Base-by-base conservation (phyloP, 306 rosid genomes). In the Cucurbita argyrosperma region DNA sequence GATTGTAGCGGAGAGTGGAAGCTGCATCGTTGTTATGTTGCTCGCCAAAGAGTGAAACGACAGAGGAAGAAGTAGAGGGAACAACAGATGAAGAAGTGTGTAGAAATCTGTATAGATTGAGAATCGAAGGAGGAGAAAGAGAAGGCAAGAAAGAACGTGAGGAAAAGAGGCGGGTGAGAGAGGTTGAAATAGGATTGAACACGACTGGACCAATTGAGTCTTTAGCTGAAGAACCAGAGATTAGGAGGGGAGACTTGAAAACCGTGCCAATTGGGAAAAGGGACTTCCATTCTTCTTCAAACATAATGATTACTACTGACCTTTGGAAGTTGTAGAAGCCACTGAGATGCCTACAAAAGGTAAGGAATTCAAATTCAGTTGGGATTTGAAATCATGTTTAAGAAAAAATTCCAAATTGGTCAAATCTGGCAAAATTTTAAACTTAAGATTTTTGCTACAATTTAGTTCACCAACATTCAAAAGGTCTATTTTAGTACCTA, bases 31-130 rank as follows among this genome's bases (percentile, higher is more conserved):
- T 64, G 47, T 4, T 52, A 3, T 19, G 49, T 5, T 60, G 80
- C 21, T 84, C 40, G 30, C 85, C 77, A 10, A 77, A 58, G 63
- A 23, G 65, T 6, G 86, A 56, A 53, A 86, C 74, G 4, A 85
- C 2, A 23, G 87, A 73, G 54, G 95, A 87, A 19, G 88, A 81
- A 3, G 86, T 76, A 37, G 96, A 90, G 16, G 88, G 93, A 23
- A 72, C 84, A 23, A 86, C 42, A 5, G 81, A 52, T 9, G 80
- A 42, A 39, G 89, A 76, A 21, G 87, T 62, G 19, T 40, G 8
- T 10, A 83, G 88, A 76, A 83, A 89, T 23, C 87, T 81, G 4
- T 72, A 30, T 4, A 84, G 76, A 37, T 63, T 78, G 58, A 87
- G 87, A 12, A 64, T 49, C 0, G 83, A 75, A 13, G 82, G 77